Percentiles rank a stretch among this genome's conserved stretches.
These are phyloP conservation scores for Gracilaria caudata DNA, from an alignment of 23 red algal species.

Conservation along the genomic window DNA sequence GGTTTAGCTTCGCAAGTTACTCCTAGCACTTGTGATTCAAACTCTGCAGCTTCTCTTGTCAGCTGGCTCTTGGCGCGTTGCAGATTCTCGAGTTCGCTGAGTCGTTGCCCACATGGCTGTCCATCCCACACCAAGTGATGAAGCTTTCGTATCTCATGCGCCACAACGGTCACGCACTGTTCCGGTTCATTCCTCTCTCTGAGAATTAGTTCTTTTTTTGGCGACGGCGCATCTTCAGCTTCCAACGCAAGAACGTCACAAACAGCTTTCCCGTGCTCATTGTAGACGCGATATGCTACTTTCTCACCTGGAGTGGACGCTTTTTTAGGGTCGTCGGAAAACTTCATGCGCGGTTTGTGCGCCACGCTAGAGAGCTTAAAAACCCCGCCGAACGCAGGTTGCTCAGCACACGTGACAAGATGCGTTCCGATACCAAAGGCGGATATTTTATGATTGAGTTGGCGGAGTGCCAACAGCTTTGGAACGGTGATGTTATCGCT, in stretches of 20 bases:
- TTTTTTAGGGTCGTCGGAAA: slow-evolving; percentile 75
- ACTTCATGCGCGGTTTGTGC: slow-evolving; percentile 58
- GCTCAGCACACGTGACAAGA: slow-evolving; percentile 83
- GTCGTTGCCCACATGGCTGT: background rate
- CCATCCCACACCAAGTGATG: slow-evolving; percentile 1
- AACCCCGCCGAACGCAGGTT: slow-evolving; percentile 86
- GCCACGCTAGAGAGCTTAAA: slow-evolving; percentile 73
- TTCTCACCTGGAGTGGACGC: slow-evolving; percentile 72
- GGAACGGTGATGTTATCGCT: slow-evolving; percentile 78
- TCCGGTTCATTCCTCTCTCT: background rate
- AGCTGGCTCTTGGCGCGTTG: background rate
- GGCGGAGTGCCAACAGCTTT: slow-evolving; percentile 53
- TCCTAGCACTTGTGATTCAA: background rate
- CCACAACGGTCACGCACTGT: background rate
- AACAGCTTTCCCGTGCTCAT: slow-evolving; percentile 45
- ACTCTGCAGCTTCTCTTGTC: background rate
- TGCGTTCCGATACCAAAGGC: slow-evolving; percentile 87
- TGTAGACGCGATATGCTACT: slow-evolving; percentile 57
- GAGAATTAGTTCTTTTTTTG: background rate
- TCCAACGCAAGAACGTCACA: slow-evolving; percentile 73
- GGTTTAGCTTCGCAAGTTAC: background rate
- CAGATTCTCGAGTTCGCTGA: background rate
- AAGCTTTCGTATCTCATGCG: slow-evolving; percentile 11
- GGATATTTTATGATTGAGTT: slow-evolving; percentile 56
- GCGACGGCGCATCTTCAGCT: background rate